Evolutionary conservation across 768 basidiomycete species (phyloP).

Genomic region (Crassisporium funariophilum): DNA sequence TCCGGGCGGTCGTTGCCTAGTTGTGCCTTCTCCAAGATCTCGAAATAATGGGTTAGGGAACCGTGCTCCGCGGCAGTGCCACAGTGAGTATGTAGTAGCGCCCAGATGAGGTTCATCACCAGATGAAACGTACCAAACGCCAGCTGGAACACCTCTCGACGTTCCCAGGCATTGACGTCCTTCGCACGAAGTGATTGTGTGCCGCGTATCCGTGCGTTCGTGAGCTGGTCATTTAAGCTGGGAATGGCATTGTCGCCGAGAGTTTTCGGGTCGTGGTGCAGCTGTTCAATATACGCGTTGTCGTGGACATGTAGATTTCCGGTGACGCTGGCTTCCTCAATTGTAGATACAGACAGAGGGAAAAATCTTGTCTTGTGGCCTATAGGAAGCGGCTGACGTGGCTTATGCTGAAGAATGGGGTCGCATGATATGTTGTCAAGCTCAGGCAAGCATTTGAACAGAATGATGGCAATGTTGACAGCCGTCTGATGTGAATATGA

Average conservation of each 20-base stretch:
- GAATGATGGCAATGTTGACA: background rate
- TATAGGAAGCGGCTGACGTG: background rate
- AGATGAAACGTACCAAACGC: slow-evolving; percentile 35
- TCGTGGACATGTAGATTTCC: slow-evolving; percentile 23
- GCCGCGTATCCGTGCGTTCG: slow-evolving; percentile 18
- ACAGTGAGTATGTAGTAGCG: slow-evolving; percentile 26
- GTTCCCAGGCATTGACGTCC: slow-evolving; percentile 24
- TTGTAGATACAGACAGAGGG: slow-evolving; percentile 21
- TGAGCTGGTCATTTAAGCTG: slow-evolving; percentile 23
- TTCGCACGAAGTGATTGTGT: slow-evolving; percentile 13
- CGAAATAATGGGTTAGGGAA: slow-evolving; percentile 30
- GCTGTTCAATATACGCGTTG: slow-evolving; percentile 13
- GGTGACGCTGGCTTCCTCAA: slow-evolving; percentile 24
- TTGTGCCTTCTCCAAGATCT: slow-evolving; percentile 29
- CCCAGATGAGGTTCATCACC: slow-evolving; percentile 32
- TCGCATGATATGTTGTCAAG: background rate
- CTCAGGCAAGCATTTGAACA: background rate
- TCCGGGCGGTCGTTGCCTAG: slow-evolving; percentile 33
- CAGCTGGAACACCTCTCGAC: slow-evolving; percentile 27
- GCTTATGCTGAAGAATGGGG: background rate
- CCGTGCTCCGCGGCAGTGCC: slow-evolving; percentile 23
- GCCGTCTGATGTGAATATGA: background rate
- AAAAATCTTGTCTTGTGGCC: slow-evolving; percentile 7
- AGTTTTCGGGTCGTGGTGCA: background rate
- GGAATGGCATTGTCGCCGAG: slow-evolving; percentile 11